Percentiles rank a stretch among this genome's conserved stretches.
phyloP scores from a whole-genome alignment of 345 rosid genomes.

The Trapa incisa region DNA sequence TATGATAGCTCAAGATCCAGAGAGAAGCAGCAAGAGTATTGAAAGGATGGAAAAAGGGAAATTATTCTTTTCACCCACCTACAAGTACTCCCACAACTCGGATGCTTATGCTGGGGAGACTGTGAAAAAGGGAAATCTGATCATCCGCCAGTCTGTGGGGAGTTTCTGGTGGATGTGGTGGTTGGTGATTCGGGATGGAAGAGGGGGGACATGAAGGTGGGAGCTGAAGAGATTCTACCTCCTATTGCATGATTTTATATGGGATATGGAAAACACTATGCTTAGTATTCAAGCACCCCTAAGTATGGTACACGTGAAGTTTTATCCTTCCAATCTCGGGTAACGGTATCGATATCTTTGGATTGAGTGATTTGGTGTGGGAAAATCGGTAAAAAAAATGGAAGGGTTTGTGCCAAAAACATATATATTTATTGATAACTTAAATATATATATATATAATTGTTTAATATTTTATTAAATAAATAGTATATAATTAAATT shows the following conservation, averaged over 20 bases:
- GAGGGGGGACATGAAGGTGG: constrained; percentile 26
- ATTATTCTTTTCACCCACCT: constrained; percentile 80
- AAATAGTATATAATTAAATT: too few species aligned
- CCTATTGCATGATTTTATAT: constrained; percentile 9
- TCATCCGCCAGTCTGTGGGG: constrained; percentile 71
- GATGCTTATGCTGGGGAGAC: constrained; percentile 73
- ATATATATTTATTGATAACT: too few species aligned
- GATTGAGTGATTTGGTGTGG: too few species aligned
- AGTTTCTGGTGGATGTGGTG: constrained; percentile 46
- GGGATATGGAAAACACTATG: neutral
- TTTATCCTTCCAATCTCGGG: too few species aligned
- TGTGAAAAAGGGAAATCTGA: constrained; percentile 53
- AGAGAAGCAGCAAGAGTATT: constrained; percentile 84
- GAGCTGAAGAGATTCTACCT: constrained; percentile 31
- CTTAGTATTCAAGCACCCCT: neutral
- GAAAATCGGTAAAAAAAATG: too few species aligned
- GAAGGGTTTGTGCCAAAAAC: too few species aligned
- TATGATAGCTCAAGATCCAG: constrained; percentile 67
- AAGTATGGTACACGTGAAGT: too few species aligned
- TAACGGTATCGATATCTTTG: too few species aligned
- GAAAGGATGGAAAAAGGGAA: constrained; percentile 82
- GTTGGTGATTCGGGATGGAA: constrained; percentile 25
- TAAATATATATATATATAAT: too few species aligned
- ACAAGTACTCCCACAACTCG: constrained; percentile 76
- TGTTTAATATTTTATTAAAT: too few species aligned